Evolutionary conservation across 164 flowering plant species (phyloP).

Genomic region (Vitis cinerea): DNA sequence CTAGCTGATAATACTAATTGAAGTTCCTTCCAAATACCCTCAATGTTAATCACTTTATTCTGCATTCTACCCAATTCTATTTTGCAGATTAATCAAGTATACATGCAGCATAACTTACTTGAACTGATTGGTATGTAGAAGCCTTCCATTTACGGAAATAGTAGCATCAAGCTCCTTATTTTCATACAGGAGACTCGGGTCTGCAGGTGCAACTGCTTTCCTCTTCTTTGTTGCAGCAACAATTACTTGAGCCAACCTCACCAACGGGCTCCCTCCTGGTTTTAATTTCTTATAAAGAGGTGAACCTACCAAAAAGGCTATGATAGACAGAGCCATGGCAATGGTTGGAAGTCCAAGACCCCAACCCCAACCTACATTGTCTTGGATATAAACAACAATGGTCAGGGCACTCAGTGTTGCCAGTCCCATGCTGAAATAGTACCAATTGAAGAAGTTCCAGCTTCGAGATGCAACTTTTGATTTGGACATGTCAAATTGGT

Average conservation of each 20-base stretch:
- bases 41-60: no score
- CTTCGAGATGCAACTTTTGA: constrained; percentile 24
- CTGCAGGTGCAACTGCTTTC: constrained; percentile 33
- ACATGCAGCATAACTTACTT: constrained; percentile 42
- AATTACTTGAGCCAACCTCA: constrained; percentile 50
- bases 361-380: constrained; percentile 77
- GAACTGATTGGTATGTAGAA: constrained; percentile 56
- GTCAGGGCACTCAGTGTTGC: constrained; percentile 59
- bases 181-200: constrained; percentile 39
- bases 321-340: constrained; percentile 52
- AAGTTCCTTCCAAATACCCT: no score
- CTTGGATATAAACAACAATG: constrained; percentile 67
- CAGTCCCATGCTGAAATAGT: constrained; percentile 58
- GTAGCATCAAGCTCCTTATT: constrained; percentile 55
- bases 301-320: constrained; percentile 49
- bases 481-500: constrained; percentile 60
- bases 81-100: neutral
- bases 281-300: constrained; percentile 42
- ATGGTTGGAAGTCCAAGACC: constrained; percentile 70
- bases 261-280: constrained; percentile 64
- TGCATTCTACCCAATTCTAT: no score
- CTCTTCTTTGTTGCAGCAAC: constrained; percentile 60
- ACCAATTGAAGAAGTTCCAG: constrained; percentile 71
- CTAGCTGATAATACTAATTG: no score
- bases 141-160: constrained; percentile 52